phyloP scores from a whole-genome alignment of 1,284 basidiomycete genomes.

The Malassezia restricta region DNA sequence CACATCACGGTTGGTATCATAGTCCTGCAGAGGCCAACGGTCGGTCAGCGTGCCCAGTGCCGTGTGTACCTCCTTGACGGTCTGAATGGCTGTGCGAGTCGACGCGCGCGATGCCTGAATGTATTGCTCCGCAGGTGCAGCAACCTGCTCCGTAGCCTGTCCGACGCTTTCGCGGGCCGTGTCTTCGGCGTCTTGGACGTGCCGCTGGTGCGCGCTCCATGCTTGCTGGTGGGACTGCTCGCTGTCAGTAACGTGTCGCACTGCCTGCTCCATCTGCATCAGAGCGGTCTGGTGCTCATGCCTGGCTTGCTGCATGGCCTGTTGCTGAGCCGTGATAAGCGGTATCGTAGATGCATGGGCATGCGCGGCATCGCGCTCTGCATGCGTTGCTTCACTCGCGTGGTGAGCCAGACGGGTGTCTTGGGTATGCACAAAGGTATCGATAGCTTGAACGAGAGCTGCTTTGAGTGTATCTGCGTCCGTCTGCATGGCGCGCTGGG shows the following conservation, averaged over 20 bases:
- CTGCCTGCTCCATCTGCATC: background rate
- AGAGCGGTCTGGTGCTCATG: background rate
- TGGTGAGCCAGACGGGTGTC: background rate
- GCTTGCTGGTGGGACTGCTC: background rate
- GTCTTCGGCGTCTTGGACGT: background rate
- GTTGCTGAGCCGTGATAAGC: background rate
- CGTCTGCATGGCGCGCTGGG: background rate
- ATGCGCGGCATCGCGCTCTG: background rate
- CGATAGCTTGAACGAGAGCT: background rate
- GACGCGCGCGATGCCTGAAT: background rate
- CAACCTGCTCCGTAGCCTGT: background rate
- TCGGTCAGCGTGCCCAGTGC: background rate
- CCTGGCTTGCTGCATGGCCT: background rate
- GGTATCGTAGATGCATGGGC: background rate
- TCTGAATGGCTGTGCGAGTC: background rate
- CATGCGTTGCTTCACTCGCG: background rate
- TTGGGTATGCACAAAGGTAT: conserved; percentile 5
- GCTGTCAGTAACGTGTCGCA: background rate
- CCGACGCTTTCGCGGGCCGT: background rate
- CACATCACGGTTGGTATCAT: background rate
- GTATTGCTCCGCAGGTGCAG: background rate
- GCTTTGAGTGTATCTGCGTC: background rate
- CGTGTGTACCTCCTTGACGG: background rate
- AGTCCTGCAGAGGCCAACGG: background rate
- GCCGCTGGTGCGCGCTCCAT: background rate